Conservation (phyloP, 768 basidiomycete genomes). For the Lenzites betulinus region DNA sequence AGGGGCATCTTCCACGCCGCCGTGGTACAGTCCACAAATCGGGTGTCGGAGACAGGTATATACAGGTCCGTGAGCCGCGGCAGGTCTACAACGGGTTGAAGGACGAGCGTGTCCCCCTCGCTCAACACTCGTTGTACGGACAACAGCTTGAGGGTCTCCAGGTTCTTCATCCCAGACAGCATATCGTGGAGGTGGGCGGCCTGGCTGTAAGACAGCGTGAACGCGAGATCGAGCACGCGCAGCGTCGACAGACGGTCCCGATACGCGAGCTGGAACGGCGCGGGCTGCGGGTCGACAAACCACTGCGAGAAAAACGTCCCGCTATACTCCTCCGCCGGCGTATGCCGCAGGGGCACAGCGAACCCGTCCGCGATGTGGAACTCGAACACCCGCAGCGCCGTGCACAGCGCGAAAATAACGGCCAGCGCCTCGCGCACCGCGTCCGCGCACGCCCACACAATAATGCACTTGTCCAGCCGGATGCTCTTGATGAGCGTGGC, state of each 20-base stretch:
- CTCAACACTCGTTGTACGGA: neutral
- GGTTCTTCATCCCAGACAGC: neutral
- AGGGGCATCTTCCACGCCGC: neutral
- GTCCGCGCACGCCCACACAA: slow-evolving; percentile 1
- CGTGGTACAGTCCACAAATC: neutral
- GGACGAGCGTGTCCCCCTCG: neutral
- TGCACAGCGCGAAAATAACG: neutral
- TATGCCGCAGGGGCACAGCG: neutral
- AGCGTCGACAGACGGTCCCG: neutral
- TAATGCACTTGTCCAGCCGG: slow-evolving; percentile 5
- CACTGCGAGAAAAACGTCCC: neutral
- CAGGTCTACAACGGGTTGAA: neutral
- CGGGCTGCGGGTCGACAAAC: neutral
- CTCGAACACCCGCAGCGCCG: slow-evolving; percentile 6
- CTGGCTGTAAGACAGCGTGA: neutral
- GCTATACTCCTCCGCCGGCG: no score
- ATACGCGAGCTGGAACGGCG: neutral
- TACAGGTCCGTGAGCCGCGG: neutral
- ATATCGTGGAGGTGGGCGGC: neutral
- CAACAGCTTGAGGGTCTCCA: neutral
- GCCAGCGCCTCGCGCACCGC: neutral
- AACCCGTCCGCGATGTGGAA: neutral
- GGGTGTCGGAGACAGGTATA: neutral
- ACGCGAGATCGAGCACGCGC: neutral
- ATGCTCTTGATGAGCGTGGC: neutral